These are phyloP conservation scores for Ganoderma sinense DNA, from an alignment of 1,284 basidiomycete species.

Conservation along the genomic window DNA sequence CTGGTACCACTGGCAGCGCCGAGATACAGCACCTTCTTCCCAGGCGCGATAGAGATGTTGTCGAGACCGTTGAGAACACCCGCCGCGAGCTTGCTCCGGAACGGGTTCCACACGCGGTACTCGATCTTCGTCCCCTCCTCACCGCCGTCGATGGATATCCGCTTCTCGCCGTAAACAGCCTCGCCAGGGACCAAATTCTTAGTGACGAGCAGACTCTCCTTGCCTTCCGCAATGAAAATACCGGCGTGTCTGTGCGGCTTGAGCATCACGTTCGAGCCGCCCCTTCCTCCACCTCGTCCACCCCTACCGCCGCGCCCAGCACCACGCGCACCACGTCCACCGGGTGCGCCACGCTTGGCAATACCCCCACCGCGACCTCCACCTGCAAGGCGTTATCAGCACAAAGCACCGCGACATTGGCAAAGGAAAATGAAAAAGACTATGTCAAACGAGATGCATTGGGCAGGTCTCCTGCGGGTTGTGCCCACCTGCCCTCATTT, in stretches of 20 bases:
- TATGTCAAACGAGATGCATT: neutral
- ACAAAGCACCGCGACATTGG: neutral
- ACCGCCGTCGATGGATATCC: constrained; percentile 84
- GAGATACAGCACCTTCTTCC: constrained; percentile 96
- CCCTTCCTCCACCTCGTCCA: constrained; percentile 62
- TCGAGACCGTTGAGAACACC: constrained; percentile 97
- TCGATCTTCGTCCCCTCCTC: constrained; percentile 91
- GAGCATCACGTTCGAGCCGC: constrained; percentile 85
- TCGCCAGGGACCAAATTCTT: constrained; percentile 98
- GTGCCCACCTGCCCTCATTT: neutral
- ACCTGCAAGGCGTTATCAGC: constrained; percentile 40
- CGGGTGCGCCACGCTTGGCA: constrained; percentile 43
- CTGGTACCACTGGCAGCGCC: constrained; percentile 97
- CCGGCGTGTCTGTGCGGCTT: constrained; percentile 97
- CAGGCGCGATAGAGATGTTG: constrained; percentile 92
- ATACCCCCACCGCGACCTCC: constrained; percentile 46
- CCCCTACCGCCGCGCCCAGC: constrained; percentile 55
- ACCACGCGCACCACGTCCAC: constrained; percentile 50
- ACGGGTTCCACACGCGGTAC: constrained; percentile 99
- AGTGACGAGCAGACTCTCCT: constrained; percentile 97
- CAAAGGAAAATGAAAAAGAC: neutral
- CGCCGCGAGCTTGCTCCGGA: constrained; percentile 96
- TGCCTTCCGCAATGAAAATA: constrained; percentile 94
- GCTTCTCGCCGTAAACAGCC: constrained; percentile 98
- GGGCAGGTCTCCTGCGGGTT: neutral